Percentiles rank a stretch among this genome's conserved stretches.
These are phyloP conservation scores for Xylariaceae sp. DNA, from an alignment of 2,329 filamentous ascomycete genomes.

Conservation along the genomic window DNA sequence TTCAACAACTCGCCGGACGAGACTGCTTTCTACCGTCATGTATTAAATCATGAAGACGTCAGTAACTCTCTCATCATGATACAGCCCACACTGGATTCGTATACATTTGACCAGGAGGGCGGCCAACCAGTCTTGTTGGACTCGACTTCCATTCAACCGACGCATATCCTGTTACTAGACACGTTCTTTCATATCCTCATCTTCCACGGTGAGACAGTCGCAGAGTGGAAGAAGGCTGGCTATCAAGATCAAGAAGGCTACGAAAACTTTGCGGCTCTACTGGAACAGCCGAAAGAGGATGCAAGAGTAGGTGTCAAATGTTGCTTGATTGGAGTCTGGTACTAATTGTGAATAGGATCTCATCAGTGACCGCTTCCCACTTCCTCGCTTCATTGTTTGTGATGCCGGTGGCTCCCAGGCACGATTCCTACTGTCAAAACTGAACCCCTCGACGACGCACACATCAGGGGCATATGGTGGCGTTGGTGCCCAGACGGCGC, in stretches of 20 bases:
- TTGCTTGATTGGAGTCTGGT: constrained; percentile 17
- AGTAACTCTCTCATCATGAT: constrained; percentile 99
- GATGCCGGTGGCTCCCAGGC: constrained; percentile 98
- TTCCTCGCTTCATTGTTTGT: constrained; percentile 97
- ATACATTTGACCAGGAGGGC: constrained; percentile 94
- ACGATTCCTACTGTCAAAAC: constrained; percentile 93
- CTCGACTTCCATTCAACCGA: constrained; percentile 92
- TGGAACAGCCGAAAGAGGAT: constrained; percentile 95
- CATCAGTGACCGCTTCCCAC: constrained; percentile 95
- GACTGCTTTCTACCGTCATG: constrained; percentile 97
- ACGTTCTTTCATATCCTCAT: constrained; percentile 99
- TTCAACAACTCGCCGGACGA: constrained; percentile 99
- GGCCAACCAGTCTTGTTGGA: constrained; percentile 92
- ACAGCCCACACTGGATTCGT: constrained; percentile 94
- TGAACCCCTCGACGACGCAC: constrained; percentile 97
- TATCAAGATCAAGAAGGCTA: constrained; percentile 99
- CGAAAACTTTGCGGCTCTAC: constrained; percentile 86
- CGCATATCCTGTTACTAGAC: constrained; percentile 90
- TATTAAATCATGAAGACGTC: constrained; percentile 95
- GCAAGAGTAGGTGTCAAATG: constrained; percentile 71
- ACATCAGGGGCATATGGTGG: constrained; percentile 91
- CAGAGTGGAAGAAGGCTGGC: constrained; percentile 96
- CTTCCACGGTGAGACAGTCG: constrained; percentile 97
- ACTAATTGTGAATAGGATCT: constrained; percentile 67
- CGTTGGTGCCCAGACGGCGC: constrained; percentile 80